Conservation (phyloP, 169 alveolate species). For the Plasmodium sp. region DNA sequence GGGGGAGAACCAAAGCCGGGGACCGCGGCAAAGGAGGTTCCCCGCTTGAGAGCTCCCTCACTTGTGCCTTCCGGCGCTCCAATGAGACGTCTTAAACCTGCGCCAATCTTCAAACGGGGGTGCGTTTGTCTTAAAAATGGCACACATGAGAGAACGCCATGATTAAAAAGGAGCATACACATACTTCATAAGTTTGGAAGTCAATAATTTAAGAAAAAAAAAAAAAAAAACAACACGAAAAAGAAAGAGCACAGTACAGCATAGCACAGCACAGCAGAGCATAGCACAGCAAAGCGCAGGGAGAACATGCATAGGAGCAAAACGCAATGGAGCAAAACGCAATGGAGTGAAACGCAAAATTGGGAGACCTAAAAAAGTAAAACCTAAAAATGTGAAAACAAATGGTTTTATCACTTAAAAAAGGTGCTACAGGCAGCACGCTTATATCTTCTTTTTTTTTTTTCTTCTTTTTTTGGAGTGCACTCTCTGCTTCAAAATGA, state of each 20-base stretch:
- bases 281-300: background rate
- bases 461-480: background rate
- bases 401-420: background rate
- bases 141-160: background rate
- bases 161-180: background rate
- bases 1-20: background rate
- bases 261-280: background rate
- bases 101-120: background rate
- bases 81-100: background rate
- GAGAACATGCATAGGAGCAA: background rate
- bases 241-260: background rate
- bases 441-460: background rate
- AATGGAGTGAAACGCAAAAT: background rate
- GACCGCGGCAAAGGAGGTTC: background rate
- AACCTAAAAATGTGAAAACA: background rate
- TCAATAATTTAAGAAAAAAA: background rate
- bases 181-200: background rate
- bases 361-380: background rate
- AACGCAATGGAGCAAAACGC: background rate
- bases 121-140: background rate
- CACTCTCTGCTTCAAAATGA: background rate
- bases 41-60: background rate
- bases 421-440: background rate
- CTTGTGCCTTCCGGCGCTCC: background rate
- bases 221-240: background rate